Conservation (phyloP, 2,329 filamentous ascomycete species). For the Cladorrhinum sp. region DNA sequence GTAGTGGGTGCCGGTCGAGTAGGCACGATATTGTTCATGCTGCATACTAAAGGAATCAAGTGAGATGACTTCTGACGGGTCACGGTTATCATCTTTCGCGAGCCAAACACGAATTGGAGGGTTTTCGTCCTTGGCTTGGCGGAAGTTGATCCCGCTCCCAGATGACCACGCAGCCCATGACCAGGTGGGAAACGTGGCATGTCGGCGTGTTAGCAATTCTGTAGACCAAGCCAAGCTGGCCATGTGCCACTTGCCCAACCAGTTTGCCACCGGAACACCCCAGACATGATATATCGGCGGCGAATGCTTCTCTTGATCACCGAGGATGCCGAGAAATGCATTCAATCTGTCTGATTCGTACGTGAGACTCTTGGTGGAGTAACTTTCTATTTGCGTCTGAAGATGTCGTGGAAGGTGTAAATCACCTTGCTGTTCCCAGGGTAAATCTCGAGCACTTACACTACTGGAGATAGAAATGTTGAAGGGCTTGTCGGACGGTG, state of each 20-base stretch:
- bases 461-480: not conserved
- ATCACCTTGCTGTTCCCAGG: not conserved
- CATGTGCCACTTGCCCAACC: not conserved
- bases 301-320: not conserved
- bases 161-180: not conserved
- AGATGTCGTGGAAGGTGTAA: not conserved
- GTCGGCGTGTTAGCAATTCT: not conserved
- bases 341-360: not conserved
- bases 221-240: not conserved
- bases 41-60: not conserved
- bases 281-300: not conserved
- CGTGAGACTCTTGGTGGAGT: not conserved
- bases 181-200: not conserved
- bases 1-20: too few relatives aligned
- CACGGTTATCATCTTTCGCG: not conserved
- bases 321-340: not conserved
- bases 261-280: not conserved
- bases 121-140: not conserved
- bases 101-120: not conserved
- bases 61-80: not conserved
- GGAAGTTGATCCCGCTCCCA: not conserved
- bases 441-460: too few relatives aligned
- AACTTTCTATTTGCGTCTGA: not conserved
- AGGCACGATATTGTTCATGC: too few relatives aligned
- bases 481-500: not conserved